phyloP scores from a whole-genome alignment of 208 protist genomes.

The Leishmania lainsoni region DNA sequence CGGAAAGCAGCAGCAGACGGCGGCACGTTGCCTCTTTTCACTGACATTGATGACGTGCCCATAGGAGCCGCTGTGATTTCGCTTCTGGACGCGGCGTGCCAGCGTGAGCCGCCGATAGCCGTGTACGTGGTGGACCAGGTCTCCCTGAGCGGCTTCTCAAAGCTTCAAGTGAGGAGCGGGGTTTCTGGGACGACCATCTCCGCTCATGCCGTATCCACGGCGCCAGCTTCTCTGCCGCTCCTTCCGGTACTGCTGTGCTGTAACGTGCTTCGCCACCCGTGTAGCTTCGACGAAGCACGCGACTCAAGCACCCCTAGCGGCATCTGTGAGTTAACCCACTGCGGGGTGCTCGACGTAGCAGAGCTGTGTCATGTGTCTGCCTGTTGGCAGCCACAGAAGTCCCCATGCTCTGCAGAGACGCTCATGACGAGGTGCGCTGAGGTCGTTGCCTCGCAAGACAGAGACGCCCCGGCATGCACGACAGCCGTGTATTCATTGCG shows the following conservation, averaged over 20 bases:
- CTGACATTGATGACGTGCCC: not conserved
- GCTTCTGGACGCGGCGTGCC: conserved; percentile 6
- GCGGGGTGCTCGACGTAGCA: conserved; percentile 17
- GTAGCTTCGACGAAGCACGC: not conserved
- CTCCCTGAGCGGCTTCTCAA: conserved; percentile 16
- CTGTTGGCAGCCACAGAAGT: not conserved
- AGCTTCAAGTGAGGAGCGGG: conserved; percentile 10
- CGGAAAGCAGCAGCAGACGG: not conserved
- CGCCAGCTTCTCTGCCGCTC: conserved; percentile 4
- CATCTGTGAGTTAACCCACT: conserved; percentile 9
- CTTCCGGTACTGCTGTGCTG: conserved; percentile 29
- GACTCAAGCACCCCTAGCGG: not conserved
- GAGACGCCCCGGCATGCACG: not conserved
- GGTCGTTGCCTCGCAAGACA: not conserved
- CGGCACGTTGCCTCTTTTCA: not conserved
- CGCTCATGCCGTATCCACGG: not conserved
- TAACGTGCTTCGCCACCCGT: conserved; percentile 21
- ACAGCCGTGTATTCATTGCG: not conserved
- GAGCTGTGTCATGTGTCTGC: conserved; percentile 4
- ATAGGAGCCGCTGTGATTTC: not conserved
- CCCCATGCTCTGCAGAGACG: conserved; percentile 4
- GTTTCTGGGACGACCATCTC: not conserved
- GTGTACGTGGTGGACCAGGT: conserved; percentile 42
- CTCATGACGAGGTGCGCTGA: conserved; percentile 14
- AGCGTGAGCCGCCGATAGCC: conserved; percentile 11